Conservation (phyloP, 257 asterid species). For the Oldenlandia corymbosa region DNA sequence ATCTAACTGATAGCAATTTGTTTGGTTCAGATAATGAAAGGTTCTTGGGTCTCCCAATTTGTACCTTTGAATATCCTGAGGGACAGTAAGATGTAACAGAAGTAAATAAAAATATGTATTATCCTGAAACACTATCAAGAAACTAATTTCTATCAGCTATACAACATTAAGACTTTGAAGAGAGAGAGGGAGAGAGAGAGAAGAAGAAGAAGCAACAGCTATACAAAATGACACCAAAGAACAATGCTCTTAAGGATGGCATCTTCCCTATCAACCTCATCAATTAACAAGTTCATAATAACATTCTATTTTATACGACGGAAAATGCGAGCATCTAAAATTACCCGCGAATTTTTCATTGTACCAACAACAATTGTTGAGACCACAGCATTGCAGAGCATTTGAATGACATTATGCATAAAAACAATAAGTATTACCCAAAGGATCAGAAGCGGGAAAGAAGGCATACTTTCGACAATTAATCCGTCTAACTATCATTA, state of each 20-base stretch:
- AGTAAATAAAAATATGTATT: slow-evolving; percentile 9
- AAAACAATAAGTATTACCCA: too few species aligned
- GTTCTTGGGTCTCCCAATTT: slow-evolving; percentile 81
- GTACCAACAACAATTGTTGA: neutral
- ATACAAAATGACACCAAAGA: neutral
- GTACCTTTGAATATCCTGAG: slow-evolving; percentile 68
- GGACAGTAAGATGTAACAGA: slow-evolving; percentile 18
- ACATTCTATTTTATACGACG: too few species aligned
- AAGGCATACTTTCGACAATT: neutral
- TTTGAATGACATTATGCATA: too few species aligned
- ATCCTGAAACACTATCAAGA: too few species aligned
- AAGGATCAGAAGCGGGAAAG: neutral
- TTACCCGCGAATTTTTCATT: neutral
- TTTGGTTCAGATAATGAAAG: slow-evolving; percentile 89
- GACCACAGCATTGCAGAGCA: too few species aligned
- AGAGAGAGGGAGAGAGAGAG: too few species aligned
- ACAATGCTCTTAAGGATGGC: neutral
- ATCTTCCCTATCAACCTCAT: neutral
- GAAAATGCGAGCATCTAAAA: neutral
- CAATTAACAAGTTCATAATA: neutral
- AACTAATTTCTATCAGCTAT: too few species aligned
- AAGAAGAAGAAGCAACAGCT: neutral
- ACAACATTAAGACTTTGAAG: too few species aligned
- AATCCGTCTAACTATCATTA: neutral
- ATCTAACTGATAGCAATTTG: slow-evolving; percentile 76